phyloP scores from a whole-genome alignment of 1,139 yeast genomes.

The Yamadazyma triangularis region DNA sequence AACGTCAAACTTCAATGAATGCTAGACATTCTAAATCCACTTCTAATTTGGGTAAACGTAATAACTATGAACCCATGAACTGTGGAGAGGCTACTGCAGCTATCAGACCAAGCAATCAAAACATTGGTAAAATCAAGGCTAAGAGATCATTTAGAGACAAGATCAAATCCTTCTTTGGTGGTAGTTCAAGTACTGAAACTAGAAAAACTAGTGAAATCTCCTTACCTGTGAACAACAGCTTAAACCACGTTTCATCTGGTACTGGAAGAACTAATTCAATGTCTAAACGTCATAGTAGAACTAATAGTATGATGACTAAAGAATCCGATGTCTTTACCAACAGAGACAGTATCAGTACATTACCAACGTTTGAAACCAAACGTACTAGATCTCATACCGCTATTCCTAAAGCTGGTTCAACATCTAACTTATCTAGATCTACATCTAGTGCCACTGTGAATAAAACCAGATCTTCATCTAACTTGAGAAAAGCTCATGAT shows the following conservation, averaged over 20 bases:
- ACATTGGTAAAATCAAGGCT: slow-evolving; percentile 8
- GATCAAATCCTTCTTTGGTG: slow-evolving; percentile 22
- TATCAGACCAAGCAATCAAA: slow-evolving; percentile 10
- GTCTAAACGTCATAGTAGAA: slow-evolving; percentile 1
- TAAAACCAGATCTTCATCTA: background rate
- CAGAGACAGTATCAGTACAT: background rate
- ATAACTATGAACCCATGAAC: slow-evolving; percentile 14
- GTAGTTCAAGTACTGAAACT: slow-evolving; percentile 3
- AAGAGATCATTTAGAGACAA: slow-evolving; percentile 25
- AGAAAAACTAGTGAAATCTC: slow-evolving; percentile 7
- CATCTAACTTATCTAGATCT: slow-evolving; percentile 6
- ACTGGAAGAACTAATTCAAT: slow-evolving; percentile 5
- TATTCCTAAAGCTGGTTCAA: slow-evolving; percentile 12
- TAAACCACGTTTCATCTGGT: slow-evolving; percentile 6
- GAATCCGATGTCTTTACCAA: slow-evolving; percentile 1
- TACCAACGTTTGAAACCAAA: background rate
- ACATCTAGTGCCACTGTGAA: background rate
- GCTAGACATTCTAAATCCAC: slow-evolving; percentile 12
- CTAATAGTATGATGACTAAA: slow-evolving; percentile 4
- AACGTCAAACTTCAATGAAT: slow-evolving; percentile 8
- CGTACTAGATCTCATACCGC: slow-evolving; percentile 6
- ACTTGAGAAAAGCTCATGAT: background rate
- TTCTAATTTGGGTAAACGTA: slow-evolving; percentile 13
- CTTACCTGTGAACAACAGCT: slow-evolving; percentile 11
- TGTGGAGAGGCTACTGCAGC: slow-evolving; percentile 8